Evolutionary conservation across 768 basidiomycete species (phyloP).

Genomic region (Mycena polygramma): DNA sequence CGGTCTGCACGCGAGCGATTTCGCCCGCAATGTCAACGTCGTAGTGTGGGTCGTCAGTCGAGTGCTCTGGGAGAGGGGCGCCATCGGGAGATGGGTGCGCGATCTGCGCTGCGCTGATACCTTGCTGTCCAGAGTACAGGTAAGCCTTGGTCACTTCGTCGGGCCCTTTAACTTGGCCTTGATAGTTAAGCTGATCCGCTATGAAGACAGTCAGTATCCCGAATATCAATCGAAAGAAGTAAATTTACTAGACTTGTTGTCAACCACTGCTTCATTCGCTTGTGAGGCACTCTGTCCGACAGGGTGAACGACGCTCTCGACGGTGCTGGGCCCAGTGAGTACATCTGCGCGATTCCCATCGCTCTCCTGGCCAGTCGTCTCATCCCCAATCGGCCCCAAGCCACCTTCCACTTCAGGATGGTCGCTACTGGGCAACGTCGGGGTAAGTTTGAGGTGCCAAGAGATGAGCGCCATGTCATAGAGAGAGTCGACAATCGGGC

Average conservation of each 20-base stretch:
- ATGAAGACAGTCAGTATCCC: background rate
- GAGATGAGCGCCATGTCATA: constrained; percentile 78
- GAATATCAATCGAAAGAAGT: background rate
- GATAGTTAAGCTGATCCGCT: constrained; percentile 29
- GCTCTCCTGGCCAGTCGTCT: constrained; percentile 17
- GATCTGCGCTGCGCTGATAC: constrained; percentile 40
- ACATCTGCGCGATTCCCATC: constrained; percentile 28
- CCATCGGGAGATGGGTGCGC: constrained; percentile 36
- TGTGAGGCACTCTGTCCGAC: constrained; percentile 31
- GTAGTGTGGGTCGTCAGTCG: constrained; percentile 40
- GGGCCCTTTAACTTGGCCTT: constrained; percentile 34
- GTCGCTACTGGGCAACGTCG: constrained; percentile 58
- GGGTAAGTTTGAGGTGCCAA: constrained; percentile 65
- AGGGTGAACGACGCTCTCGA: constrained; percentile 33
- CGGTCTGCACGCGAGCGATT: constrained; percentile 39
- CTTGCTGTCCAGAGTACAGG: constrained; percentile 38
- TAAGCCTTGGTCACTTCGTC: constrained; percentile 39
- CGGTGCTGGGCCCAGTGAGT: constrained; percentile 30
- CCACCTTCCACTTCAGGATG: constrained; percentile 44
- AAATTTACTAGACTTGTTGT: constrained; percentile 21
- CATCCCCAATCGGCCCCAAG: constrained; percentile 58
- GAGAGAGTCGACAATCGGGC: constrained; percentile 75
- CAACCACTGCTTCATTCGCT: constrained; percentile 32
- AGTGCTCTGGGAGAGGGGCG: constrained; percentile 38
- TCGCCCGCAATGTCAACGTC: constrained; percentile 43